These are phyloP conservation scores for Austroboletus novae-zelandiae DNA, from an alignment of 1,284 basidiomycete species.

Conservation along the genomic window DNA sequence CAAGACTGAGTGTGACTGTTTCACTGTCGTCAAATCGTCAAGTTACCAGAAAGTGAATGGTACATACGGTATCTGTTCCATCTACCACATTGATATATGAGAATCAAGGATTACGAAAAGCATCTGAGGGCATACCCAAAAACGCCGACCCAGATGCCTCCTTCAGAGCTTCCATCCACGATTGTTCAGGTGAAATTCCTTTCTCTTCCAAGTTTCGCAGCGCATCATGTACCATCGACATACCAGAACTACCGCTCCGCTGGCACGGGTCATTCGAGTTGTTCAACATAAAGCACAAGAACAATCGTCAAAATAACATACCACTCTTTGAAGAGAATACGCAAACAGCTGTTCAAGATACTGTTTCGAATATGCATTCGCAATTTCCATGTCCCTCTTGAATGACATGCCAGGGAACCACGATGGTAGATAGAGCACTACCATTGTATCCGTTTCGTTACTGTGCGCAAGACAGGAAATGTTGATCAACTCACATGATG, in stretches of 20 bases:
- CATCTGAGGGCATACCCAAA: background rate
- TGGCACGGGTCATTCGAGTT: too few relatives aligned
- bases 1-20: background rate
- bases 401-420: background rate
- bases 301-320: background rate
- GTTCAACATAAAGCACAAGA: too few relatives aligned
- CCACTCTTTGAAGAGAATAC: background rate
- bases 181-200: background rate
- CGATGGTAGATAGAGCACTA: background rate
- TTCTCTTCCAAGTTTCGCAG: background rate
- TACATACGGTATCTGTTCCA: background rate
- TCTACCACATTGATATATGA: background rate
- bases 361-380: background rate
- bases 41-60: background rate
- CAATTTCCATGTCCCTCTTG: background rate
- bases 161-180: background rate
- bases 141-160: background rate
- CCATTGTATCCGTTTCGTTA: too few relatives aligned
- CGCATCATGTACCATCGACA: background rate
- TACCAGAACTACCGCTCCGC: too few relatives aligned
- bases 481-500: constrained; percentile 3
- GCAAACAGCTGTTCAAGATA: background rate
- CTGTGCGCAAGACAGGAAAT: too few relatives aligned
- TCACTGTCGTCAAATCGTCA: too few relatives aligned
- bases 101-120: background rate